Evolutionary conservation across 352 stramenopile species (phyloP).

Genomic region (Pythium grandisporangium): DNA sequence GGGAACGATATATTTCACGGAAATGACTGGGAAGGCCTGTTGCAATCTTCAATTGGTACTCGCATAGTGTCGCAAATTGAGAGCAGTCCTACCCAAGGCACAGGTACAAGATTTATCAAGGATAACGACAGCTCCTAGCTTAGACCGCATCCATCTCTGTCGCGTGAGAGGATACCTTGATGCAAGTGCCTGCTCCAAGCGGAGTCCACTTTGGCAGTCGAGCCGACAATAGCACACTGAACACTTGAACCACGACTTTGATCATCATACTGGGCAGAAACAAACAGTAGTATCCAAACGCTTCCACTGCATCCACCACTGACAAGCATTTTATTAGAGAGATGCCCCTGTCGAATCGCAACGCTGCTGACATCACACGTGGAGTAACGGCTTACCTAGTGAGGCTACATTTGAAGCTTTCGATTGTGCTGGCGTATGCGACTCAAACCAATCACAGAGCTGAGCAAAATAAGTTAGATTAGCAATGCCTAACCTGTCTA

Average conservation of each 20-base stretch:
- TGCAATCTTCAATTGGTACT: slow-evolving; percentile 1
- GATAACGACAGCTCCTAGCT: no score
- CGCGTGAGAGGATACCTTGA: background rate
- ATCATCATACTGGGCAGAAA: background rate
- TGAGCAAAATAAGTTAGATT: no score
- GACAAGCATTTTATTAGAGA: no score
- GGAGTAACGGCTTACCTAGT: no score
- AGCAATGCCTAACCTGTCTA: no score
- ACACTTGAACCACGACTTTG: background rate
- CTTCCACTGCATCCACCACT: background rate
- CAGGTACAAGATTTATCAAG: background rate
- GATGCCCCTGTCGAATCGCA: no score
- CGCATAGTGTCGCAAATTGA: slow-evolving; percentile 3
- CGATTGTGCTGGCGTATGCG: no score
- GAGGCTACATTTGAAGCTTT: no score
- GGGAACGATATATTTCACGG: slow-evolving; percentile 2
- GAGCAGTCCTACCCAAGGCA: slow-evolving; percentile 7
- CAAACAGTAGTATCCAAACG: background rate
- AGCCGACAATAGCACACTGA: background rate
- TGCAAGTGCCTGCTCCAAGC: background rate
- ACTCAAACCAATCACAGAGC: no score
- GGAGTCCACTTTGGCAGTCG: background rate
- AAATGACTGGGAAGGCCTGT: background rate
- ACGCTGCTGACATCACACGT: no score
- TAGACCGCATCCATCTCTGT: no score